phyloP scores from a whole-genome alignment of 2,329 filamentous ascomycete species.

The Verruconis gallopava region DNA sequence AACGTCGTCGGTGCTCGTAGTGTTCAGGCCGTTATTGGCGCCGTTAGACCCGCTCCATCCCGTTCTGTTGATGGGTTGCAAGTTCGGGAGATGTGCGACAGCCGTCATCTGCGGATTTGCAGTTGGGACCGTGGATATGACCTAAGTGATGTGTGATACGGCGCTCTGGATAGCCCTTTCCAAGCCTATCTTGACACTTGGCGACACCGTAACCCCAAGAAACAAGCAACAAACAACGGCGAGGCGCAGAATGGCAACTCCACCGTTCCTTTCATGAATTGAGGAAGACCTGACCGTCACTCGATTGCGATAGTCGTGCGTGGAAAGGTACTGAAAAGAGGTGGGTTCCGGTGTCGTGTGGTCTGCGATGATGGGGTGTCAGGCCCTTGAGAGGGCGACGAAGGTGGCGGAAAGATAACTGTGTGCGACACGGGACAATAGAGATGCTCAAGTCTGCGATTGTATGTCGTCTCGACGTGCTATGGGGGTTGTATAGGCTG shows the following conservation, averaged over 20 bases:
- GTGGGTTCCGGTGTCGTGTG: not conserved
- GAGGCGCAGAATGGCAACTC: not conserved
- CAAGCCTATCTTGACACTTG: not conserved
- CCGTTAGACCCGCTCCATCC: slow-evolving; percentile 49
- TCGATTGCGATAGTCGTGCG: not conserved
- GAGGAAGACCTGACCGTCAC: not conserved
- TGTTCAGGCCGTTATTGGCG: slow-evolving; percentile 48
- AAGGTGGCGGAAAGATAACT: not conserved
- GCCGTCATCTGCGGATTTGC: slow-evolving; percentile 38
- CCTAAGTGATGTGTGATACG: too few species aligned
- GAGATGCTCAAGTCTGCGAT: too few species aligned
- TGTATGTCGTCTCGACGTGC: too few species aligned
- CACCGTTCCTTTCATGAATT: not conserved
- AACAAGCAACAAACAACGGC: not conserved
- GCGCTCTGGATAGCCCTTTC: too few species aligned
- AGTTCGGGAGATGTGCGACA: slow-evolving; percentile 51
- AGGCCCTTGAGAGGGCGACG: not conserved
- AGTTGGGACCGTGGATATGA: too few species aligned
- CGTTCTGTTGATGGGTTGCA: slow-evolving; percentile 47
- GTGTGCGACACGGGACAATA: too few species aligned
- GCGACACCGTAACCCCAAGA: not conserved
- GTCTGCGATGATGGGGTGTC: not conserved
- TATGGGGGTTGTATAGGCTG: not conserved
- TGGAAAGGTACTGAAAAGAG: not conserved
- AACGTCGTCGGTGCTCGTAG: slow-evolving; percentile 73